A percentile compares a stretch with the other conserved stretches of the same genome.
phyloP scores from a whole-genome alignment of 129 eudicot species.

The Saussurea involucrata region DNA sequence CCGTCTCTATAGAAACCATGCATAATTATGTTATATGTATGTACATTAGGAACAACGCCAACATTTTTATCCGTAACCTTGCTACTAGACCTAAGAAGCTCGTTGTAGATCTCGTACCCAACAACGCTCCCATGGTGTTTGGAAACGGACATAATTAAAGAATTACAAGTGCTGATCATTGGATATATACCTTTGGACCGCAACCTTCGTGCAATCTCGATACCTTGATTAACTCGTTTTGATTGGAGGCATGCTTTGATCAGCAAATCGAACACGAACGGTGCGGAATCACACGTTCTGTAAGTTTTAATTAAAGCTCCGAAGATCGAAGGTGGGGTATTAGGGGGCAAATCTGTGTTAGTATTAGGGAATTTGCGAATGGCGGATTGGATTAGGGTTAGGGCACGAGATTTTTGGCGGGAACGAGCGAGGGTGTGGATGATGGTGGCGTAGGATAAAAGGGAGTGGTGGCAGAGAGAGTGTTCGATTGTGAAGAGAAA shows the following conservation, averaged over 20 bases:
- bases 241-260: conserved; percentile 54
- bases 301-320: conserved; percentile 53
- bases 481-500: conserved; percentile 51
- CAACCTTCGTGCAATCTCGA: conserved; percentile 54
- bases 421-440: conserved; percentile 74
- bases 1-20: conserved; percentile 64
- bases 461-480: conserved; percentile 58
- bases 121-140: conserved; percentile 50
- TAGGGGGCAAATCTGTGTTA: neutral
- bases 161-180: conserved; percentile 52
- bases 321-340: conserved; percentile 36
- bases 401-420: conserved; percentile 53
- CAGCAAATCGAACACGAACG: conserved; percentile 86
- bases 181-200: conserved; percentile 41
- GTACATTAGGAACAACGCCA: conserved; percentile 27
- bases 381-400: conserved; percentile 46
- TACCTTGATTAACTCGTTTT: conserved; percentile 46
- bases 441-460: conserved; percentile 51
- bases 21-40: conserved; percentile 64
- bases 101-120: conserved; percentile 58
- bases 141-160: conserved; percentile 44
- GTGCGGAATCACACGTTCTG: conserved; percentile 75
- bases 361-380: conserved; percentile 38
- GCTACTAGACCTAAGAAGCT: conserved; percentile 28
- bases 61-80: conserved; percentile 9